phyloP scores from a whole-genome alignment of 345 rosid species.

The Melaleuca quinquenervia region DNA sequence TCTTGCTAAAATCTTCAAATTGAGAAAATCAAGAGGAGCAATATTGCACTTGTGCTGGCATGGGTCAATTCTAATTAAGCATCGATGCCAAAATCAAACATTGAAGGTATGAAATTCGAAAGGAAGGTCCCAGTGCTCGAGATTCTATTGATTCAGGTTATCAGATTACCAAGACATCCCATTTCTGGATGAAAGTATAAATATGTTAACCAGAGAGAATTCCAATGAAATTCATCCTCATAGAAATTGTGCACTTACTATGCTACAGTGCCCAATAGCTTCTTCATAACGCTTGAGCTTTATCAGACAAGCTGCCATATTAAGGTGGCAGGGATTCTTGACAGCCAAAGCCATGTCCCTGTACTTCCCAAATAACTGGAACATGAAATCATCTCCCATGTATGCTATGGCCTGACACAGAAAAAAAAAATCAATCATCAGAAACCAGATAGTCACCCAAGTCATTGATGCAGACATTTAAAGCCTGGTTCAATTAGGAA shows the following conservation, averaged over 20 bases:
- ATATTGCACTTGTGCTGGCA: not conserved
- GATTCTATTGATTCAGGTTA: not conserved
- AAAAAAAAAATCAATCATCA: not conserved
- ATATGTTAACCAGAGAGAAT: not conserved
- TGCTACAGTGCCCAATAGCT: slow-evolving; percentile 78
- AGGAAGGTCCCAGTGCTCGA: not conserved
- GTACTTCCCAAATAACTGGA: slow-evolving; percentile 91
- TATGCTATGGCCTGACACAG: slow-evolving; percentile 80
- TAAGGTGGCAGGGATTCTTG: slow-evolving; percentile 93
- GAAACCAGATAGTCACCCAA: not conserved
- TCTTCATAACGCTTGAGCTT: slow-evolving; percentile 75
- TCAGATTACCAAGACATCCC: not conserved
- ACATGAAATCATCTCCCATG: slow-evolving; percentile 95
- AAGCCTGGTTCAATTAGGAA: slow-evolving; percentile 2
- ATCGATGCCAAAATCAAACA: not conserved
- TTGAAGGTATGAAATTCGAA: not conserved
- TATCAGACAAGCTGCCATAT: slow-evolving; percentile 84
- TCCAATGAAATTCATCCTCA: not conserved
- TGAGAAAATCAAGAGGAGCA: not conserved
- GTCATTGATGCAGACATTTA: not conserved
- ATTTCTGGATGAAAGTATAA: not conserved
- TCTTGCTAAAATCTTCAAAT: not conserved
- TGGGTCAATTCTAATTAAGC: not conserved
- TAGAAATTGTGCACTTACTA: slow-evolving; percentile 29
- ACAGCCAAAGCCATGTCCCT: slow-evolving; percentile 98